Base-by-base conservation (phyloP, 176 grass and related monocot genomes). In the Oropetium thomaeum region DNA sequence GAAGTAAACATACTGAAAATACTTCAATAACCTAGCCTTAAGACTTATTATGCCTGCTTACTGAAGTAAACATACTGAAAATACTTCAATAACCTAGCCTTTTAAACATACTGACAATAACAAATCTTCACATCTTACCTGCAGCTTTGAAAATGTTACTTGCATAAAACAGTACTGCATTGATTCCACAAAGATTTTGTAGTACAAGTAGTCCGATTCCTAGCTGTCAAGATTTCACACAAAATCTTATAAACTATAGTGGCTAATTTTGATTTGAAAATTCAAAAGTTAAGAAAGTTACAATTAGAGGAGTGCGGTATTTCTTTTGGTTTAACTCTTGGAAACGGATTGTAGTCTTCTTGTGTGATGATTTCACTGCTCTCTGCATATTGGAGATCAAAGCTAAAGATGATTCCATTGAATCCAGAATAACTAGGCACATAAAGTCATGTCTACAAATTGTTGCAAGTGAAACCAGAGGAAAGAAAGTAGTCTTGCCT, bases 61-160 rank as follows among this genome's bases (percentile, higher is more conserved):
- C 19, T 52, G 51, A 16, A 7, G n/a, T n/a, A 30, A 70, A 75
- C 22, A 40, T 5, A 41, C 40, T 29, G 5, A n/a, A n/a, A n/a
- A n/a, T n/a, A n/a, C n/a, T n/a, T n/a, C n/a, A n/a, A n/a, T n/a
- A n/a, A n/a, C n/a, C n/a, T n/a, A n/a, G n/a, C n/a, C n/a, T n/a
- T n/a, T n/a, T n/a, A n/a, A n/a, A n/a, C n/a, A n/a, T n/a, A n/a
- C n/a, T n/a, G n/a, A n/a, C n/a, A n/a, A n/a, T n/a, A n/a, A 8
- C 35, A 62, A 71, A 7, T 67, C 0, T 29, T 54, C 30, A 58
- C 54, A 44, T 76, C 47, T 83, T 62, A 93, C 88, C 90, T 70
- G 90, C 88, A 83, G 90, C 61, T 89, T 78, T 93, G 85, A 93
- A 97, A 70, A 93, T 97, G 82, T 71, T 87, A 85, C 94, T 77